A percentile compares a stretch with the other conserved stretches of the same genome.
Conservation (phyloP, 2,329 filamentous ascomycete genomes). For the Ustulina deusta region DNA sequence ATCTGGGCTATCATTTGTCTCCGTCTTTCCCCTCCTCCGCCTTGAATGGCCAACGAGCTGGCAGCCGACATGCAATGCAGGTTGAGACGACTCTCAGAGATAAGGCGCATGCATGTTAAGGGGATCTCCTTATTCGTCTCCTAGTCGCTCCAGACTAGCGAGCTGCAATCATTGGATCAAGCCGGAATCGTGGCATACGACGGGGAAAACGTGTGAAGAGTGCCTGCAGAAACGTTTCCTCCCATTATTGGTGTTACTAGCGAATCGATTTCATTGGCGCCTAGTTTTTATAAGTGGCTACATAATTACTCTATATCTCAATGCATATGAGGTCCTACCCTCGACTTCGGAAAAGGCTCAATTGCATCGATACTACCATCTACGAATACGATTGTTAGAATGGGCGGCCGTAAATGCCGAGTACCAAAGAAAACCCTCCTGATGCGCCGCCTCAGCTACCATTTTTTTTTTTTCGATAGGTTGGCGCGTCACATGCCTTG, state of each 20-base stretch:
- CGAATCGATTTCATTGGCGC: conserved; percentile 7
- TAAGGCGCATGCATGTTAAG: conserved; percentile 37
- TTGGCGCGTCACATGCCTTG: conserved; percentile 46
- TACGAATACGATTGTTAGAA: not conserved
- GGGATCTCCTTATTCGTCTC: conserved; percentile 28
- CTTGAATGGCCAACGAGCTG: conserved; percentile 32
- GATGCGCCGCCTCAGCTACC: conserved; percentile 64
- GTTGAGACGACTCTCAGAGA: conserved; percentile 23
- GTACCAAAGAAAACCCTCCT: conserved; percentile 59
- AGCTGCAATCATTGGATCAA: conserved; percentile 29
- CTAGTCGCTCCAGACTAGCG: conserved; percentile 18
- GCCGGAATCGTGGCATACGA: conserved; percentile 29
- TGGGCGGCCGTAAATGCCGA: not conserved
- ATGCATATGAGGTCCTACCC: conserved; percentile 44
- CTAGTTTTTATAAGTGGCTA: conserved; percentile 53
- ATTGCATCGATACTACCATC: not conserved
- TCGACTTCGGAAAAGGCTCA: not conserved
- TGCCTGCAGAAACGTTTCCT: conserved; percentile 15
- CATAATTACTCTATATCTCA: conserved; percentile 60
- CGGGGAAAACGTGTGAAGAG: conserved; percentile 15
- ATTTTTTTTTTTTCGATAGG: conserved; percentile 62
- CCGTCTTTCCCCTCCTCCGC: conserved; percentile 24
- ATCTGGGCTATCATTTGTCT: conserved; percentile 36
- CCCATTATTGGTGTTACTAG: conserved; percentile 54
- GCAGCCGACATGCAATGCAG: conserved; percentile 37